Conservation (phyloP, 306 rosid genomes). For the Castanea crenata region DNA sequence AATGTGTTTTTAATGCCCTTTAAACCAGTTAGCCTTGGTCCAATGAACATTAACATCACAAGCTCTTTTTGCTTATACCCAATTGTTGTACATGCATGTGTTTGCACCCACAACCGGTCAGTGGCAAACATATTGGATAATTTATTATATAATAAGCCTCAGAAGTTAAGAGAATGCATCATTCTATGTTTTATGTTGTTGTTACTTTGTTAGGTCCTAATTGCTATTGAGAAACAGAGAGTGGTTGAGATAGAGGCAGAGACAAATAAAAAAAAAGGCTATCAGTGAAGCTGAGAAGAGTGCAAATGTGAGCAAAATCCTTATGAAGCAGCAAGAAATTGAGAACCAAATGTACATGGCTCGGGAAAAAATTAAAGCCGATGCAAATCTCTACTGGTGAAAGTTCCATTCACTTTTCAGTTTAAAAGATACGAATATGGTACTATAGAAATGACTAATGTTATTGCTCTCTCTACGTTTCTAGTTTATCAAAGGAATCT, state of each 20-base stretch:
- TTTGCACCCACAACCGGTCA: background rate
- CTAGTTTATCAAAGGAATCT: too few relatives aligned
- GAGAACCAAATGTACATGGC: constrained; percentile 79
- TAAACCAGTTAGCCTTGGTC: background rate
- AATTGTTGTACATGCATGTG: too few relatives aligned
- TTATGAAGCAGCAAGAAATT: constrained; percentile 68
- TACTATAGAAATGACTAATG: too few relatives aligned
- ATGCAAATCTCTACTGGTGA: constrained; percentile 46
- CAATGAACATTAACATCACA: too few relatives aligned
- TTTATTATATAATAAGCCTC: background rate
- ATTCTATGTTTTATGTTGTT: background rate
- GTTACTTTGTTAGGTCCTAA: constrained; percentile 37
- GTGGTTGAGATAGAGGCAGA: constrained; percentile 84
- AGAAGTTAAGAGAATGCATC: background rate
- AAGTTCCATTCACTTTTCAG: too few relatives aligned
- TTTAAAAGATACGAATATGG: too few relatives aligned
- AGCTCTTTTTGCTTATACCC: too few relatives aligned
- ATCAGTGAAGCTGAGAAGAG: constrained; percentile 96
- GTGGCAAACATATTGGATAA: background rate
- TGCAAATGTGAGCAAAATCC: constrained; percentile 84
- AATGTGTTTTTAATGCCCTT: background rate
- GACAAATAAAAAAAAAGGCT: constrained; percentile 82
- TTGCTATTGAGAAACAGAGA: constrained; percentile 73
- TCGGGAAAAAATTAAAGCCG: constrained; percentile 72
- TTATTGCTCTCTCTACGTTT: too few relatives aligned